Evolutionary conservation across 1,284 basidiomycete genomes (phyloP), one percentile per base, ranked within the genome.

Genomic region (Puccinia novopanici): DNA sequence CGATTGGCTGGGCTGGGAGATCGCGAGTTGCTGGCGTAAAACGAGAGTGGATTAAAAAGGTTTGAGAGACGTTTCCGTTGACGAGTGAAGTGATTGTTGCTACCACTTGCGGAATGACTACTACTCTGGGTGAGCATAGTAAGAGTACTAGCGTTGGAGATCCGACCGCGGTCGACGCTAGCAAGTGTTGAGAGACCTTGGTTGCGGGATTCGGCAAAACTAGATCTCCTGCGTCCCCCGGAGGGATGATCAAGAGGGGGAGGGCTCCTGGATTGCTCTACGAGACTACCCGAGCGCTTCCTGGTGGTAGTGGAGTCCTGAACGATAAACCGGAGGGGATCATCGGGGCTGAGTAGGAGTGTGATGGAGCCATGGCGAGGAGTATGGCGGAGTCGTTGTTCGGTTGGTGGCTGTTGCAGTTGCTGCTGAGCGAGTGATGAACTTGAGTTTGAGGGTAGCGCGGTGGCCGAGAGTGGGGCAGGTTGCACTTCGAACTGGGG

Each of bases 61-160:
- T 68, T 70, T 2, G 77, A 79, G 40, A 79, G 24, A 8, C 67
- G 54, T 42, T 70, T 71, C 19, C 77, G 77, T 27, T 63, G 77
- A 34, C 68, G 75, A 22, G 22, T 78, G 19, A 78, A 68, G 45
- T 78, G n/a, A 42, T 37, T 52, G 65, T 12, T 50, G 10, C 27
- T 61, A 30, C 10, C 30, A 30, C 9, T 61, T n/a, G 54, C 54
- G 8, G 27, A 30, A 27, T 6, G 6, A 27, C n/a, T n/a, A 12
- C 57, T 59, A 17, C 57, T 59, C 57, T 59, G 57, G 10, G 27
- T 59, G 9, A 59, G 30, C 10, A 24, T 72, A 37, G 19, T 72
- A n/a, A 19, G 22, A 12, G 27, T 34, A 40, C 17, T 54, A 13
- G 50, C 30, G 12, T 50, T 52, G 19, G 48, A 13, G 19, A 72